Base-by-base conservation (phyloP, 371 early-diverging fungal genomes). In the Mortierella sp. region DNA sequence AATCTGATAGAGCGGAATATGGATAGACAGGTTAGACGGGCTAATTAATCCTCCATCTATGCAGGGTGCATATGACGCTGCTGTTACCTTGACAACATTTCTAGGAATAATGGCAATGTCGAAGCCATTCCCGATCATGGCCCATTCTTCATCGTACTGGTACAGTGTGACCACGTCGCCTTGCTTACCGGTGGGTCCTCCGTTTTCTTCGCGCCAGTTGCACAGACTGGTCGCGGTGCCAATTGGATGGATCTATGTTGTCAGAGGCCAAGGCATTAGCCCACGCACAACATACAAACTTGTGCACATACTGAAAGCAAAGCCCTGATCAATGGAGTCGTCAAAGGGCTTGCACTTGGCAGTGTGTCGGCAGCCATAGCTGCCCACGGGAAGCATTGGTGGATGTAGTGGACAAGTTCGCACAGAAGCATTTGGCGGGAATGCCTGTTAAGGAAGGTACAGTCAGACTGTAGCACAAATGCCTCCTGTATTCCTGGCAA, bases 131-230 rank as follows among this genome's bases (percentile, higher is more conserved):
- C 82, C 86, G 12, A 90, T 90, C 66, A 92, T 83, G 69, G 81
- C 86, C 95, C 94, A 95, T 69, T 93, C 93, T 16, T 94, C 95
- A 48, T 90, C 91, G 49, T 85, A 87, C 48, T 91, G 88, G 59
- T 89, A 86, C 28, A 94, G 69, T 53, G 89, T 82, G 78, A 91
- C 82, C 34, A 85, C 78, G 47, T 93, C 93, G 23, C 91, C 94
- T 70, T 92, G 94, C 21, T 65, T 65, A 59, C 96, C 84, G 10
- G 89, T 80, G 42, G 94, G 78, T 93, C 94, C 42, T 90, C 89
- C 54, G 84, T 89, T 82, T 24, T 95, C 89, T 27, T 84, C 86
- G 79, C 95, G 95, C 66, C n/a, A n/a, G n/a, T 88, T 91, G 73
- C 90, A 96, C 43, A 91, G 80, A 45, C 91, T 94, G 57, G 82